Percentiles rank a stretch among this genome's conserved stretches.
Evolutionary conservation across 2,329 filamentous ascomycete genomes (phyloP).

Genomic region (Didymella keratinophila): DNA sequence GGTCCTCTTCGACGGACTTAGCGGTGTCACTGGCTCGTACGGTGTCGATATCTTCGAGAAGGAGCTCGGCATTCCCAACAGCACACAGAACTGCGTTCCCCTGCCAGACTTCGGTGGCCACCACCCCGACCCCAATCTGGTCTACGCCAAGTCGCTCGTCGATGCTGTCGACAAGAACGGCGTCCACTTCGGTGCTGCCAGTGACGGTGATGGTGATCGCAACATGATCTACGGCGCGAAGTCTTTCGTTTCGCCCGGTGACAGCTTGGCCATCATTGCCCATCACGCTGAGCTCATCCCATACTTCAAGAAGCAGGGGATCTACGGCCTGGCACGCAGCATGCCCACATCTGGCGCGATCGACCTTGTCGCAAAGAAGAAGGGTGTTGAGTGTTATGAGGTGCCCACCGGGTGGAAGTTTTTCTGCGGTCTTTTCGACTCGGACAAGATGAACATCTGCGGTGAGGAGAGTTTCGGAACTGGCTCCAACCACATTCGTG

Average conservation of each 20-base stretch:
- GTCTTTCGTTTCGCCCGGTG: constrained; percentile 94
- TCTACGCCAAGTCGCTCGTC: constrained; percentile 93
- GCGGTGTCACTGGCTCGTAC: constrained; percentile 95
- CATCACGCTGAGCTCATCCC: constrained; percentile 96
- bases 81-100: constrained; percentile 90
- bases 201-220: constrained; percentile 95
- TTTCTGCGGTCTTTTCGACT: constrained; percentile 94
- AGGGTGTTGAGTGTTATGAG: constrained; percentile 91
- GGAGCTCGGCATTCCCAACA: constrained; percentile 83
- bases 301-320: constrained; percentile 97
- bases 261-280: constrained; percentile 97
- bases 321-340: constrained; percentile 92
- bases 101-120: constrained; percentile 96
- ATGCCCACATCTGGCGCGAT: constrained; percentile 98
- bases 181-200: constrained; percentile 95
- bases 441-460: constrained; percentile 99
- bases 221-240: constrained; percentile 99
- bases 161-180: constrained; percentile 89
- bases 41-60: constrained; percentile 93
- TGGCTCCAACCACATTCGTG: constrained; percentile 97
- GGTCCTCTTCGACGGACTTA: constrained; percentile 92
- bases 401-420: constrained; percentile 99
- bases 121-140: constrained; percentile 97
- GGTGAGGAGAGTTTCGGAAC: constrained; percentile 99
- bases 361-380: constrained; percentile 93